Conservation (phyloP, 345 rosid genomes). For the Aethionema arabicum region DNA sequence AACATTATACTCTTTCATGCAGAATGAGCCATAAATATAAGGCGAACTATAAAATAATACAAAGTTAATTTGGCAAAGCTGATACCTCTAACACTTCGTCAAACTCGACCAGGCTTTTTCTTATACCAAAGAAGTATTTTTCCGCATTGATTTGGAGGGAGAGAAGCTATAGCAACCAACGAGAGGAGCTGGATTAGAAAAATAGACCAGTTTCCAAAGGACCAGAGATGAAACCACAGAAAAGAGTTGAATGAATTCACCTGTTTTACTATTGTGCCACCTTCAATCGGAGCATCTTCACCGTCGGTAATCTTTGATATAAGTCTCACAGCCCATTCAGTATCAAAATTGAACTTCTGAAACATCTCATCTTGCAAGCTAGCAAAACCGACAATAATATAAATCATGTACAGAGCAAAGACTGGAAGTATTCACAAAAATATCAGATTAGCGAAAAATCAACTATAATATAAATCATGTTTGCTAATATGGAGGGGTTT, state of each 20-base stretch:
- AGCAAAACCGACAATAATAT: constrained; percentile 2
- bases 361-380: constrained; percentile 99
- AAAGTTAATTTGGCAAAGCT: not conserved
- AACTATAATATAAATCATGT: constrained; percentile 6
- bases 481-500: constrained; percentile 16
- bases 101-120: constrained; percentile 93
- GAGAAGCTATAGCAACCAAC: constrained; percentile 59
- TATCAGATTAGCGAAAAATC: constrained; percentile 8
- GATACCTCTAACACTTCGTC: constrained; percentile 95
- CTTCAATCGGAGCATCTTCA: constrained; percentile 89
- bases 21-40: constrained; percentile 18
- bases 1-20: not conserved
- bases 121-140: constrained; percentile 85
- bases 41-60: constrained; percentile 3
- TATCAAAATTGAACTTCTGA: constrained; percentile 90
- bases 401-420: constrained; percentile 14
- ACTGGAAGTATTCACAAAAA: constrained; percentile 4
- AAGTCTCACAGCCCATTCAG: constrained; percentile 89
- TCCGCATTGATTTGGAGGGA: constrained; percentile 85
- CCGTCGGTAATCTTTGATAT: constrained; percentile 79
- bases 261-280: constrained; percentile 82
- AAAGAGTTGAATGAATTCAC: constrained; percentile 36
- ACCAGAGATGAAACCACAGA: constrained; percentile 25
- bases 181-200: constrained; percentile 30
- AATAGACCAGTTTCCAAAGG: not conserved